A percentile compares a stretch with the other conserved stretches of the same genome.
phyloP scores from a whole-genome alignment of 805 yeast species.

The Saturnispora sanitii region DNA sequence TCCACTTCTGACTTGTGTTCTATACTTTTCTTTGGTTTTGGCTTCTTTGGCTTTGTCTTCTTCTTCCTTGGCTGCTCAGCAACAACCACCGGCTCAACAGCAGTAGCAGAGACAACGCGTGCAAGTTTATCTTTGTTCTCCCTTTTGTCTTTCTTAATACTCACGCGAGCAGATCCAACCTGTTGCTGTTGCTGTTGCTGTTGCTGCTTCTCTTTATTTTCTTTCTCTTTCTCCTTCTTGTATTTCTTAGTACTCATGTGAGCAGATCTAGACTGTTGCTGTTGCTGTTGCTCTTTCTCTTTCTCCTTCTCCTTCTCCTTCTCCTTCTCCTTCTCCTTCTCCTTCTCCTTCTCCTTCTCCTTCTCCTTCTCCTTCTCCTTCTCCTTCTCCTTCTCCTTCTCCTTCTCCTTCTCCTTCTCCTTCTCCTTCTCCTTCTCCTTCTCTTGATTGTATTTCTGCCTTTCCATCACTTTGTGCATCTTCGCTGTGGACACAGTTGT shows the following conservation, averaged over 20 bases:
- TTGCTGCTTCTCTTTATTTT: too few relatives aligned
- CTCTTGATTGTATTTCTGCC: conserved; percentile 1
- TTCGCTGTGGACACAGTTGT: conserved; percentile 28
- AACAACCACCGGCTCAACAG: background rate
- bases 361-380: background rate
- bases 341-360: background rate
- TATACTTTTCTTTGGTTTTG: background rate
- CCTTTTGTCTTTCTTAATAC: too few relatives aligned
- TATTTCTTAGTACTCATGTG: too few relatives aligned
- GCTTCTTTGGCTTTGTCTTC: background rate
- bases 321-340: background rate
- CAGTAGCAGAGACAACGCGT: too few relatives aligned
- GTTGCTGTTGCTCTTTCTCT: background rate
- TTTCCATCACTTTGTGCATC: conserved; percentile 9
- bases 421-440: conserved; percentile 1
- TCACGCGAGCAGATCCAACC: too few relatives aligned
- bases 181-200: too few relatives aligned
- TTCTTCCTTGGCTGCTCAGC: background rate
- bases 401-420: background rate
- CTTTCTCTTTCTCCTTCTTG: too few relatives aligned
- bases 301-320: background rate
- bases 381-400: background rate
- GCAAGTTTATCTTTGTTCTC: too few relatives aligned
- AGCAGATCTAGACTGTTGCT: too few relatives aligned
- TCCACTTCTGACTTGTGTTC: background rate